Evolutionary conservation across 305 asterid genomes (phyloP).

Genomic region (Fraxinus baroniana): DNA sequence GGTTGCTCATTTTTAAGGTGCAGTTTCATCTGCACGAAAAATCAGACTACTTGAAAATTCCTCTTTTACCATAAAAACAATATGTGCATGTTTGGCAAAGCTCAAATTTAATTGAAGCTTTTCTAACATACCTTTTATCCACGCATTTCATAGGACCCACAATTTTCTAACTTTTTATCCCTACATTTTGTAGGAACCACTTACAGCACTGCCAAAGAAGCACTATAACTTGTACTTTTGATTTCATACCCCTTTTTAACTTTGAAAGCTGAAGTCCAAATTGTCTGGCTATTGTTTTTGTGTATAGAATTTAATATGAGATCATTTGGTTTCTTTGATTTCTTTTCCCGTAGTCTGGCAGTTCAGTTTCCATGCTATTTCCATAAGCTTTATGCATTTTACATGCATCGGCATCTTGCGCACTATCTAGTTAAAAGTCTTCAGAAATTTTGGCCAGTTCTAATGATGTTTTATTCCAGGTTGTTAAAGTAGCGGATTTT

Average conservation of each 20-base stretch:
- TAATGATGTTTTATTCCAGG: slow-evolving; percentile 43
- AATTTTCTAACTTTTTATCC: background rate
- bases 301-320: background rate
- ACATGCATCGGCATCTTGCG: background rate
- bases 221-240: background rate
- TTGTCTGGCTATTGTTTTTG: background rate
- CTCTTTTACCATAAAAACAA: background rate
- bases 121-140: background rate
- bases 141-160: background rate
- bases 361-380: slow-evolving; percentile 16
- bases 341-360: background rate
- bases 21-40: background rate
- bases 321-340: slow-evolving; percentile 7
- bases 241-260: background rate
- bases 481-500: slow-evolving; percentile 92
- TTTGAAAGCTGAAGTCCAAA: background rate
- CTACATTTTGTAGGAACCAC: background rate
- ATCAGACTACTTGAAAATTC: background rate
- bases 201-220: background rate
- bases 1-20: slow-evolving; percentile 9
- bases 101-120: background rate
- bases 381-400: background rate
- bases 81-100: background rate
- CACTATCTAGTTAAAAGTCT: background rate
- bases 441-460: slow-evolving; percentile 19